Evolutionary conservation across 441 rosid genomes (phyloP).

Genomic region (Erysimum cheiri): DNA sequence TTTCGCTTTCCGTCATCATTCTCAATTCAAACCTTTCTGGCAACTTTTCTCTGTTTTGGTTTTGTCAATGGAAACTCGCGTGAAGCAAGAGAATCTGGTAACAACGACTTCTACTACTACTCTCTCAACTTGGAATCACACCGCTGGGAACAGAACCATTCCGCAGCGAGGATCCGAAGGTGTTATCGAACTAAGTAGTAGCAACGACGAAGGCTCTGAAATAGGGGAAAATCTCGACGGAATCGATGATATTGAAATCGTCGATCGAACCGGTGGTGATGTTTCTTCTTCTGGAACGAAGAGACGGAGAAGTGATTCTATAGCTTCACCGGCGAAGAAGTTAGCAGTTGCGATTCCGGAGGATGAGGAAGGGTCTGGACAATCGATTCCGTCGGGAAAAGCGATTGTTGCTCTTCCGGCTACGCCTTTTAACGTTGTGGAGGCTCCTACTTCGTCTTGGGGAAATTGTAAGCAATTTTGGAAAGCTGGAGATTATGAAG

Average conservation of each 20-base stretch:
- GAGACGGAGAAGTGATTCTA: slow-evolving; percentile 37
- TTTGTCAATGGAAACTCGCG: slow-evolving; percentile 40
- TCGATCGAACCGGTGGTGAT: background rate
- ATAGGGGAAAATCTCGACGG: slow-evolving; percentile 41
- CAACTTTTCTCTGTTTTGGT: background rate
- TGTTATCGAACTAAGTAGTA: slow-evolving; percentile 57
- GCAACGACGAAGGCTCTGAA: slow-evolving; percentile 51
- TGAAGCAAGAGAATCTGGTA: slow-evolving; percentile 50
- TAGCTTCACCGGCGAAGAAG: slow-evolving; percentile 37
- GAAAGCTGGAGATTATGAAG: slow-evolving; percentile 96
- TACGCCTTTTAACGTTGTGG: slow-evolving; percentile 15
- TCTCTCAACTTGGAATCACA: slow-evolving; percentile 4
- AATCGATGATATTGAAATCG: background rate
- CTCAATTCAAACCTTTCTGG: background rate
- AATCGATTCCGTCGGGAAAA: slow-evolving; percentile 40
- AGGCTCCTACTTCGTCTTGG: slow-evolving; percentile 4
- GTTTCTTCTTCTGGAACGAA: slow-evolving; percentile 31
- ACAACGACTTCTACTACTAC: background rate
- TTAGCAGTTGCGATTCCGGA: slow-evolving; percentile 46
- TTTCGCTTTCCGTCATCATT: background rate
- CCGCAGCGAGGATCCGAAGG: slow-evolving; percentile 10
- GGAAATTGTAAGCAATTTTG: slow-evolving; percentile 70
- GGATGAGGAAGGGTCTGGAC: slow-evolving; percentile 52
- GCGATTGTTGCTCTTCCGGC: slow-evolving; percentile 18
- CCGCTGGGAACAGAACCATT: slow-evolving; percentile 3